Conservation (phyloP, 2,329 filamentous ascomycete genomes). For the Coniochaeta sp. region DNA sequence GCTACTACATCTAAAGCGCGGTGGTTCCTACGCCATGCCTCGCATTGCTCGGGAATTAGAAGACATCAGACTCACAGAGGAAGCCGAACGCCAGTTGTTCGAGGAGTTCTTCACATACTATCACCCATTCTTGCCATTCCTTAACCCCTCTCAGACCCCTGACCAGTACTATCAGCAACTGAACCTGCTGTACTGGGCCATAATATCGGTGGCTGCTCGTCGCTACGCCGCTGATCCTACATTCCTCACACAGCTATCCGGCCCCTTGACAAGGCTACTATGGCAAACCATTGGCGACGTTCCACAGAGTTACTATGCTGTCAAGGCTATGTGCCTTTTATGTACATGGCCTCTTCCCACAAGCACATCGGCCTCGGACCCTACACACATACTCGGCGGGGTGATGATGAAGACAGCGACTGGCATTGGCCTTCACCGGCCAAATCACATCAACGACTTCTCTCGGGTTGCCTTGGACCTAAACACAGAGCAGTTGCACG, state of each 20-base stretch:
- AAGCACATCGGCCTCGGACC: constrained; percentile 72
- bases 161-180: constrained; percentile 73
- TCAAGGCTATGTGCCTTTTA: constrained; percentile 72
- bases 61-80: constrained; percentile 56
- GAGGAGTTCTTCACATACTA: constrained; percentile 68
- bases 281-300: constrained; percentile 74
- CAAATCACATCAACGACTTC: constrained; percentile 77
- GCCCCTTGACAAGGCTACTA: constrained; percentile 60
- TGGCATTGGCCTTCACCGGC: constrained; percentile 73
- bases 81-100: constrained; percentile 58
- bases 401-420: constrained; percentile 85
- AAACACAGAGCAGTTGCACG: constrained; percentile 70
- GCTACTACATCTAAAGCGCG: constrained; percentile 57
- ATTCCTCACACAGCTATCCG: constrained; percentile 60
- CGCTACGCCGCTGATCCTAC: constrained; percentile 57
- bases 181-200: constrained; percentile 78
- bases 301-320: constrained; percentile 70
- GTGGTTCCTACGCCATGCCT: constrained; percentile 52
- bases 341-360: constrained; percentile 79
- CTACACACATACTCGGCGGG: constrained; percentile 73
- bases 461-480: constrained; percentile 67
- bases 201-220: constrained; percentile 67
- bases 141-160: constrained; percentile 58
- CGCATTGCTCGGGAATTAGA: constrained; percentile 56
- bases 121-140: constrained; percentile 70